Evolutionary conservation across 768 basidiomycete genomes (phyloP).

Genomic region (Chlorophyllum brunneum): DNA sequence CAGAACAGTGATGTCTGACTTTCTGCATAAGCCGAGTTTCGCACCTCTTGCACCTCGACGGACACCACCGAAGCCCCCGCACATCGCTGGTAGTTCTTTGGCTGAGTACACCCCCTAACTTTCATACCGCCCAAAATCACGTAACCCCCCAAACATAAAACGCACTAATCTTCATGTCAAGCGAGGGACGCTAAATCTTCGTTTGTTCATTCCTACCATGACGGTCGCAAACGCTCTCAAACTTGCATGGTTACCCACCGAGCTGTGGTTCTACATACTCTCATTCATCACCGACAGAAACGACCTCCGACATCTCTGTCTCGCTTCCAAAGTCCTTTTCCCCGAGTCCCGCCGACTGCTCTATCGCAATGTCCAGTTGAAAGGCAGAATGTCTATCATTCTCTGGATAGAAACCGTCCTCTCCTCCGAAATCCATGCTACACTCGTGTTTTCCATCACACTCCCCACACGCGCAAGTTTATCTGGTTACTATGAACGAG

Average conservation of each 20-base stretch:
- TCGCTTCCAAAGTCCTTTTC: background rate
- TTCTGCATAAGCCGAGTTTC: too few species aligned
- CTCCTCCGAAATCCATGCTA: background rate
- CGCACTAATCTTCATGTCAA: background rate
- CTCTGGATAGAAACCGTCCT: conserved; percentile 2
- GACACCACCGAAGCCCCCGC: too few species aligned
- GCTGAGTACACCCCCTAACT: too few species aligned
- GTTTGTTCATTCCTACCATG: background rate
- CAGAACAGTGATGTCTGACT: background rate
- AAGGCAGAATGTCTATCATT: background rate
- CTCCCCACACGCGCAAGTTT: background rate
- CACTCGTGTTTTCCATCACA: background rate
- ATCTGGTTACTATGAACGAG: background rate
- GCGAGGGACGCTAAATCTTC: background rate
- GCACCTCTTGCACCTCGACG: too few species aligned
- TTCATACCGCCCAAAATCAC: too few species aligned
- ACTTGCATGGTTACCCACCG: background rate
- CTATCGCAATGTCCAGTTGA: background rate
- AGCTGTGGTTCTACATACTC: background rate
- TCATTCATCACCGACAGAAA: background rate
- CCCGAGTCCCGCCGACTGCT: conserved; percentile 1
- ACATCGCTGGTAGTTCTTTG: too few species aligned
- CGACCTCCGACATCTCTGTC: conserved; percentile 5
- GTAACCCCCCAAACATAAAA: background rate
- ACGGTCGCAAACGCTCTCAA: background rate